Percentiles rank a stretch among this genome's conserved stretches.
phyloP scores from a whole-genome alignment of 2,329 filamentous ascomycete species.

The Cladosporium phlei region DNA sequence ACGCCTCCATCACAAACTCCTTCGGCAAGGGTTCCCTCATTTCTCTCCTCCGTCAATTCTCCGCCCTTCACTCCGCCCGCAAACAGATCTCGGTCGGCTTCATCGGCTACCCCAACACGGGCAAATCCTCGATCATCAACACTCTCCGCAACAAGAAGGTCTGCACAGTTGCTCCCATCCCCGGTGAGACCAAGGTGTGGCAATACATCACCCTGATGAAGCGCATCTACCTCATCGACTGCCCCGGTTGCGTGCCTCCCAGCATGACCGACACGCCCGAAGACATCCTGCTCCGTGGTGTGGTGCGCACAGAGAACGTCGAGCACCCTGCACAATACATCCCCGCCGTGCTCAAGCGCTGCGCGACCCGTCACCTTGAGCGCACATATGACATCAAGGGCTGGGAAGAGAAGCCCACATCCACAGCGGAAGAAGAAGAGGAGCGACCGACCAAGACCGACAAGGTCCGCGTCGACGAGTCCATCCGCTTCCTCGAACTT shows the following conservation, averaged over 20 bases:
- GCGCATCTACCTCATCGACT: constrained; percentile 91
- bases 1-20: constrained; percentile 88
- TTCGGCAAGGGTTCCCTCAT: constrained; percentile 96
- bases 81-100: constrained; percentile 94
- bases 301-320: constrained; percentile 92
- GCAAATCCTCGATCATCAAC: constrained; percentile 97
- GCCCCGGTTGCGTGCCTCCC: constrained; percentile 91
- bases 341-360: constrained; percentile 69
- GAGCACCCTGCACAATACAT: constrained; percentile 97
- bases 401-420: constrained; percentile 42
- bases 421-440: constrained; percentile 16
- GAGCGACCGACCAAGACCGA: constrained; percentile 22
- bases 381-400: constrained; percentile 85
- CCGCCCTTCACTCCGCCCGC: constrained; percentile 76
- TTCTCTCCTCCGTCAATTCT: constrained; percentile 87
- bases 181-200: constrained; percentile 96
- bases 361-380: constrained; percentile 83
- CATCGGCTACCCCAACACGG: constrained; percentile 86
- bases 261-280: constrained; percentile 77
- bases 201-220: constrained; percentile 96
- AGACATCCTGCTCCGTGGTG: constrained; percentile 83
- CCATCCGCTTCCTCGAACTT: constrained; percentile 78
- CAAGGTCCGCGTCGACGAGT: constrained; percentile 45
- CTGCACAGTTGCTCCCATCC: constrained; percentile 87
- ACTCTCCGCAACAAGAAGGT: constrained; percentile 92